Evolutionary conservation across 2,329 filamentous ascomycete species (phyloP).

Genomic region (Diaporthe caulivora): DNA sequence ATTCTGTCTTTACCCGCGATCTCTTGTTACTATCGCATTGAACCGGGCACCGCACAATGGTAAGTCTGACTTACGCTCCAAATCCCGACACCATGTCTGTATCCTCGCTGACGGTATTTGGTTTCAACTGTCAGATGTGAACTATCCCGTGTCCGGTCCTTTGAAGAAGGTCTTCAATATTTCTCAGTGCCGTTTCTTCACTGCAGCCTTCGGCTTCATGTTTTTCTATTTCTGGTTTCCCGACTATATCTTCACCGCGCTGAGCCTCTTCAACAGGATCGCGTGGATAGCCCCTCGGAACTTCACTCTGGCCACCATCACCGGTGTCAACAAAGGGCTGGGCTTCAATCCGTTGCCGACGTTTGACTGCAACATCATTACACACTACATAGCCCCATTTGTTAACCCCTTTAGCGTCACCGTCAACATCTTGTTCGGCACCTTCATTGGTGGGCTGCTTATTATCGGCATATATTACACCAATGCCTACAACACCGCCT

Average conservation of each 20-base stretch:
- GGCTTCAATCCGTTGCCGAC: conserved; percentile 53
- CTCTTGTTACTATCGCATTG: conserved; percentile 60
- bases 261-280: conserved; percentile 64
- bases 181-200: conserved; percentile 60
- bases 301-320: conserved; percentile 47
- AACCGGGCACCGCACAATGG: conserved; percentile 60
- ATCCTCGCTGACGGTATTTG: background rate
- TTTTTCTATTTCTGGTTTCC: conserved; percentile 63
- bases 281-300: conserved; percentile 63
- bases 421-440: conserved; percentile 71
- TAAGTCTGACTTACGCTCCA: background rate
- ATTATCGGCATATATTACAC: conserved; percentile 50
- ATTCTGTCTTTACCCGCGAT: conserved; percentile 64
- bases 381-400: conserved; percentile 46
- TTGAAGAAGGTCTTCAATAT: conserved; percentile 55
- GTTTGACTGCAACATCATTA: conserved; percentile 48
- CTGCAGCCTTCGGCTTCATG: conserved; percentile 57
- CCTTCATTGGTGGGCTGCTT: conserved; percentile 66
- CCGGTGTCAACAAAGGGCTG: conserved; percentile 50
- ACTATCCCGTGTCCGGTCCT: background rate
- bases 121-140: background rate
- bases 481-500: conserved; percentile 45
- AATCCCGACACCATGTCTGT: background rate
- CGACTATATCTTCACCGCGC: conserved; percentile 59
- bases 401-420: conserved; percentile 68